Evolutionary conservation across 768 basidiomycete species (phyloP).

Genomic region (Clathrus columnatus): DNA sequence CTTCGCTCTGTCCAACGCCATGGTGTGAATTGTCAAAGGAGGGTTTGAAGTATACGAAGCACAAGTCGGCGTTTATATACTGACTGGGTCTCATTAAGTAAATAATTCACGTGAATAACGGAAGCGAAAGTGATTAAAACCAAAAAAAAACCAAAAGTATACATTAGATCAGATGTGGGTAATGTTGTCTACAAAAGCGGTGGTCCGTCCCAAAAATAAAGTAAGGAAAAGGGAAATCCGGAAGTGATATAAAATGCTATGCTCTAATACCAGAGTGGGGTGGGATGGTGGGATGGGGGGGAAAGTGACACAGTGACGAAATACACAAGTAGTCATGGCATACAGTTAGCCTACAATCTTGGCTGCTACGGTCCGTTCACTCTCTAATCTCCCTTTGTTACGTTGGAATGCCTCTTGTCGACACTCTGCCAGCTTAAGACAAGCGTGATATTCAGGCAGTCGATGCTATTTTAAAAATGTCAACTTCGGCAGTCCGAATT

Average conservation of each 20-base stretch:
- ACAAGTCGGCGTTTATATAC: not conserved
- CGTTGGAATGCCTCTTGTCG: constrained; percentile 79
- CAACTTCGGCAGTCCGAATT: not conserved
- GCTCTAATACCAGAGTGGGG: not conserved
- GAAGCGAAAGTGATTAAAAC: not conserved
- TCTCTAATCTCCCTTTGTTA: constrained; percentile 83
- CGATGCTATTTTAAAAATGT: constrained; percentile 50
- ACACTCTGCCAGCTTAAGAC: constrained; percentile 76
- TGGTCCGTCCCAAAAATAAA: constrained; percentile 27
- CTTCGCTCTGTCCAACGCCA: not conserved
- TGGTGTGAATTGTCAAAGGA: not conserved
- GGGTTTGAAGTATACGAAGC: not conserved
- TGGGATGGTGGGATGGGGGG: not conserved
- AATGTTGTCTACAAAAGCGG: constrained; percentile 8
- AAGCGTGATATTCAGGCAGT: constrained; percentile 81
- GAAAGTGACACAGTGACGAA: constrained; percentile 10
- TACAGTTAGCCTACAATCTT: constrained; percentile 60
- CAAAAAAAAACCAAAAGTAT: not conserved
- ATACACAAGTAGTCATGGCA: constrained; percentile 9
- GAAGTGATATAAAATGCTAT: not conserved
- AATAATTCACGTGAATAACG: constrained; percentile 5
- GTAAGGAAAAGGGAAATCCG: constrained; percentile 10
- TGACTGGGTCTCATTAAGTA: not conserved
- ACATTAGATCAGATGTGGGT: constrained; percentile 1
- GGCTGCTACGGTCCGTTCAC: constrained; percentile 76